These are phyloP conservation scores for Fusarium sp. DNA, from an alignment of 2,329 filamentous ascomycete species.

Conservation along the genomic window DNA sequence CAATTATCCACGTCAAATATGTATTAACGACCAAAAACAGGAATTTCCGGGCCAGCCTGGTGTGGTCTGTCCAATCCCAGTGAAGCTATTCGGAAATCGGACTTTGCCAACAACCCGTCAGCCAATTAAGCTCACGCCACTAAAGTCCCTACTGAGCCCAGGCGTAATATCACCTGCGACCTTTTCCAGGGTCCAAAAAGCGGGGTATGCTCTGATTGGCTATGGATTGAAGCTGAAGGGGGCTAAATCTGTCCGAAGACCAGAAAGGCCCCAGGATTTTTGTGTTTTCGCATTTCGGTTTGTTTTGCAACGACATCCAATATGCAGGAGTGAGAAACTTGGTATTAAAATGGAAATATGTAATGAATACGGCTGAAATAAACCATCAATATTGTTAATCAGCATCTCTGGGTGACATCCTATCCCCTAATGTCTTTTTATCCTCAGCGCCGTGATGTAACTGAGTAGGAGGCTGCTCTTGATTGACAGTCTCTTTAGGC, in stretches of 20 bases:
- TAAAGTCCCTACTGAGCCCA: neutral
- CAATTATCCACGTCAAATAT: neutral
- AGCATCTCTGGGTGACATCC: neutral
- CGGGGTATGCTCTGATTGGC: neutral
- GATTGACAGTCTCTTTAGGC: slow-evolving; percentile 22
- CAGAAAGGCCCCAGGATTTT: neutral
- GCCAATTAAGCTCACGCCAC: neutral
- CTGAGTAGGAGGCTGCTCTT: slow-evolving; percentile 14
- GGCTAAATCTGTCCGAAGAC: neutral
- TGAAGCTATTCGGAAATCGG: slow-evolving; percentile 11
- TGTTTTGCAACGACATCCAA: neutral
- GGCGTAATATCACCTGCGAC: neutral
- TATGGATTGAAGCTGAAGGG: neutral
- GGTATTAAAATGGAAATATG: neutral
- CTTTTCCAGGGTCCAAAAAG: neutral
- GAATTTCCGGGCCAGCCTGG: neutral
- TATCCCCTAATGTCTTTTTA: slow-evolving; percentile 11
- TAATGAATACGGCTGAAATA: neutral
- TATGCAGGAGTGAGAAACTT: neutral
- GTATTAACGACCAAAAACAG: neutral
- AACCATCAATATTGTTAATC: neutral
- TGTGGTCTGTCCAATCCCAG: neutral
- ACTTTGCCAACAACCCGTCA: neutral
- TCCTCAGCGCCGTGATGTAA: slow-evolving; percentile 22
- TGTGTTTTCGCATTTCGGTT: slow-evolving; percentile 5